Base-by-base conservation (phyloP, 805 yeast species). In the Lachancea cidri region DNA sequence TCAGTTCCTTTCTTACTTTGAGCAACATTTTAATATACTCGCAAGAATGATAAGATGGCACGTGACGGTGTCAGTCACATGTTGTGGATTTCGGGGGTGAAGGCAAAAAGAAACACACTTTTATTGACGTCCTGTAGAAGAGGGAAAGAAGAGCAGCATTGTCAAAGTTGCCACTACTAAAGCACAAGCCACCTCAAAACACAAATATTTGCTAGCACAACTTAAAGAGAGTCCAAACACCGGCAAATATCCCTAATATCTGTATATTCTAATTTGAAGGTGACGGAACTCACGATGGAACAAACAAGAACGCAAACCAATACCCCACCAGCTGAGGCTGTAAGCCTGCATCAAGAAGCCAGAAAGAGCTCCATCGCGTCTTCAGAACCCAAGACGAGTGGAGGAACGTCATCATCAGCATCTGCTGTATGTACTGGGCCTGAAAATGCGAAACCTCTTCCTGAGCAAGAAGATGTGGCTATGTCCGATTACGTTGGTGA, bases 231-330 rank as follows among this genome's bases (percentile, higher is more conserved):
- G 27, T 22, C 27, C 11, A 22, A 22, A 22, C 27, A 22, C 11
- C 27, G 27, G 11, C n/a, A 22, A 11, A 22, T 11, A 22, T 11
- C 27, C 11, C 7, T 22, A 22, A 22, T 22, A 22, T 22, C 27
- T 22, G 27, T 22, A 22, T 22, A 22, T 22, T 22, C 27, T 22
- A 22, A 7, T 22, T 22, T 11, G 27, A 22, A 7, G 27, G 27
- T 22, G 27, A 22, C 27, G 27, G 11, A 22, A 22, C 27, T 11
- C 11, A 22, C 27, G 27, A 52, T 52, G 52, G 54, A 52, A 34
- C 55, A 52, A 32, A 45, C 51, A 18, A 48, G 52, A 34, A 47
- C 55, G 11, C 55, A 49, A 20, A 46, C 52, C 29, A 48, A 47
- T 35, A 42, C 44, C 14, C 47, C 47, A 27, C 47, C 47, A 4